A percentile compares a stretch with the other conserved stretches of the same genome.
Evolutionary conservation across 768 basidiomycete species (phyloP).

Genomic region (Gloeostereum incarnatum): DNA sequence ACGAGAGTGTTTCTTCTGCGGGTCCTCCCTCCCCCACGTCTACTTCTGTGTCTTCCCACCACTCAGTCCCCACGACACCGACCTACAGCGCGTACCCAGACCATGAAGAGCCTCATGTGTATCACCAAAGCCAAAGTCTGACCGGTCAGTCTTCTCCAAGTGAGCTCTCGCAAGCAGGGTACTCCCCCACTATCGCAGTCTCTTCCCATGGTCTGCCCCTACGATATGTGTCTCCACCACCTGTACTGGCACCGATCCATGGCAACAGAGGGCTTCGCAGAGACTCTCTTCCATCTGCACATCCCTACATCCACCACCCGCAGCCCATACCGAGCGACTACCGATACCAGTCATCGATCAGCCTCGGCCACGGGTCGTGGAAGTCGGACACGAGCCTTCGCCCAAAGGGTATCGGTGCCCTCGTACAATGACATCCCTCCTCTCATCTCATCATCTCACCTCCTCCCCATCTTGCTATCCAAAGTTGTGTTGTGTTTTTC

Average conservation of each 20-base stretch:
- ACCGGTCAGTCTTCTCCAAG: conserved; percentile 20
- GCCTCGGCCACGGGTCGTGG: no score
- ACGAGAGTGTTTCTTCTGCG: conserved; percentile 25
- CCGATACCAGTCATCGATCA: no score
- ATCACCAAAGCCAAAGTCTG: conserved; percentile 23
- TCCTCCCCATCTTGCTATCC: no score
- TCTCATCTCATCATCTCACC: no score
- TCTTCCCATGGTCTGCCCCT: conserved; percentile 10
- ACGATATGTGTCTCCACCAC: conserved; percentile 45
- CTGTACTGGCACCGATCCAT: conserved; percentile 48
- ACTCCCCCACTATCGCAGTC: conserved; percentile 13
- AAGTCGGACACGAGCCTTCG: no score
- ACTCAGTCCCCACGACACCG: conserved; percentile 20
- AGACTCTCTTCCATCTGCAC: no score
- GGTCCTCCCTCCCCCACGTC: conserved; percentile 30
- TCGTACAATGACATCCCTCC: no score
- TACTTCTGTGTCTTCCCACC: conserved; percentile 19
- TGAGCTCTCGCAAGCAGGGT: conserved; percentile 17
- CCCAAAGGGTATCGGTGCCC: no score
- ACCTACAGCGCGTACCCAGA: conserved; percentile 37
- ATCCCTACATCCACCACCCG: no score
- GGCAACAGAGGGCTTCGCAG: no score
- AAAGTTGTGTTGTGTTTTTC: no score
- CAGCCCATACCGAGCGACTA: no score
- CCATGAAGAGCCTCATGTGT: conserved; percentile 26